Evolutionary conservation across 1,139 yeast genomes (phyloP).

Genomic region (Suhomyces coccinellae): DNA sequence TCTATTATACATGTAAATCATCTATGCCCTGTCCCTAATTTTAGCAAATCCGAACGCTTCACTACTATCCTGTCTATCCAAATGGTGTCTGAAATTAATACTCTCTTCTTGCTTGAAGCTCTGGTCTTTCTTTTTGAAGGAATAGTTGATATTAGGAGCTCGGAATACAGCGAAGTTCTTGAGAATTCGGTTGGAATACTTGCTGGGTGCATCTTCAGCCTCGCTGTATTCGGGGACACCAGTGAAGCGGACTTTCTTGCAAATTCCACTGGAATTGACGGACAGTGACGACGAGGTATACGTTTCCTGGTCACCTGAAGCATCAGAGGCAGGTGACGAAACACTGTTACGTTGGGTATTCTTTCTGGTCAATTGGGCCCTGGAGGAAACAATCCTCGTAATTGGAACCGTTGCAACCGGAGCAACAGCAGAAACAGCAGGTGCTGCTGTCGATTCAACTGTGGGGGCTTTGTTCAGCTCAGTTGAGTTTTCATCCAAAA

Average conservation of each 20-base stretch:
- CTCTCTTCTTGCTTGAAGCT: conserved; percentile 54
- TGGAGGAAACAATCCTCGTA: conserved; percentile 15
- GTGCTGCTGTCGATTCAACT: not conserved
- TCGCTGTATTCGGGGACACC: conserved; percentile 55
- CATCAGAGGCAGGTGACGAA: conserved; percentile 15
- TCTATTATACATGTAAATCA: not conserved
- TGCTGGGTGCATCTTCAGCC: conserved; percentile 58
- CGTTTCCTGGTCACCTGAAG: conserved; percentile 1
- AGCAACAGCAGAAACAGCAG: not conserved
- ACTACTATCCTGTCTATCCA: conserved; percentile 15
- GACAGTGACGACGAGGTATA: conserved; percentile 14
- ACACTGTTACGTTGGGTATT: conserved; percentile 37
- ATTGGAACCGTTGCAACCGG: conserved; percentile 2
- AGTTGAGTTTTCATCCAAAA: not conserved
- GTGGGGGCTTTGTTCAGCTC: not conserved
- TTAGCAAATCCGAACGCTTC: conserved; percentile 13
- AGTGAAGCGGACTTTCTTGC: conserved; percentile 50
- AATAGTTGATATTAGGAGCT: conserved; percentile 21
- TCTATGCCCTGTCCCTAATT: conserved; percentile 14
- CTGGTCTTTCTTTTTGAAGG: conserved; percentile 42
- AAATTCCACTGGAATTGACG: conserved; percentile 11
- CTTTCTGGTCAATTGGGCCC: conserved; percentile 35
- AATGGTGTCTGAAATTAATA: conserved; percentile 43
- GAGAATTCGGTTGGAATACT: conserved; percentile 46
- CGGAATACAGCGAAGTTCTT: conserved; percentile 47